Percentiles rank a stretch among this genome's conserved stretches.
These are phyloP conservation scores for Crotalaria pallida DNA, from an alignment of 306 rosid species.

Conservation along the genomic window DNA sequence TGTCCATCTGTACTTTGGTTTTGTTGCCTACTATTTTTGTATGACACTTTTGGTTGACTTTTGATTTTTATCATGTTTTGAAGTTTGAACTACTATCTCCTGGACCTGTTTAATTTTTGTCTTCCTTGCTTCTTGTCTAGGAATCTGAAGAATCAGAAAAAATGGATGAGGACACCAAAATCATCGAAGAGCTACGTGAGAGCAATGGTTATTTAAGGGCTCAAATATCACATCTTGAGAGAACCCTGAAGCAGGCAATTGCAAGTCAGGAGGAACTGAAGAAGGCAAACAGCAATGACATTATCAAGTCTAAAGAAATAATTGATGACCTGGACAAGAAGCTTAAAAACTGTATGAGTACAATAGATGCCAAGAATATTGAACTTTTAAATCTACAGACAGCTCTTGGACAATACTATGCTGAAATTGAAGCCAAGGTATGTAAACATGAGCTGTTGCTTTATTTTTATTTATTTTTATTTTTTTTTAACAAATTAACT, in stretches of 20 bases:
- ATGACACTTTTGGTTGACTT: constrained; percentile 4
- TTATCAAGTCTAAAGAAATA: constrained; percentile 45
- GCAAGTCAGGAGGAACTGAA: constrained; percentile 53
- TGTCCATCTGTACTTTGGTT: neutral
- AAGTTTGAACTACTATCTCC: neutral
- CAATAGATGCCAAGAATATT: constrained; percentile 61
- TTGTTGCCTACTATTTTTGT: neutral
- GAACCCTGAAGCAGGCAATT: constrained; percentile 61
- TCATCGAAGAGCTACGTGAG: constrained; percentile 59
- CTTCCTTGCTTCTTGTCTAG: constrained; percentile 31
- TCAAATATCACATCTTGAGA: constrained; percentile 58
- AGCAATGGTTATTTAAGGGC: constrained; percentile 48
- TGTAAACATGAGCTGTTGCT: constrained; percentile 4
- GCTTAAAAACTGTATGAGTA: constrained; percentile 48
- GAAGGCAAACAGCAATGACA: constrained; percentile 43
- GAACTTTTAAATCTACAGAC: constrained; percentile 85
- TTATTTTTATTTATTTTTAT: neutral
- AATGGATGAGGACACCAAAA: constrained; percentile 78
- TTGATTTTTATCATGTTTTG: constrained; percentile 1
- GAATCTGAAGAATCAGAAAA: constrained; percentile 83
- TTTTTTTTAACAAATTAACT: neutral
- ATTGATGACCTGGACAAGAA: constrained; percentile 60
- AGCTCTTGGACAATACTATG: constrained; percentile 87
- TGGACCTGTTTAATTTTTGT: neutral
- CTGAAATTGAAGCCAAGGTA: constrained; percentile 94